Evolutionary conservation across 2,329 filamentous ascomycete species (phyloP).

Genomic region (Botrytis aclada): DNA sequence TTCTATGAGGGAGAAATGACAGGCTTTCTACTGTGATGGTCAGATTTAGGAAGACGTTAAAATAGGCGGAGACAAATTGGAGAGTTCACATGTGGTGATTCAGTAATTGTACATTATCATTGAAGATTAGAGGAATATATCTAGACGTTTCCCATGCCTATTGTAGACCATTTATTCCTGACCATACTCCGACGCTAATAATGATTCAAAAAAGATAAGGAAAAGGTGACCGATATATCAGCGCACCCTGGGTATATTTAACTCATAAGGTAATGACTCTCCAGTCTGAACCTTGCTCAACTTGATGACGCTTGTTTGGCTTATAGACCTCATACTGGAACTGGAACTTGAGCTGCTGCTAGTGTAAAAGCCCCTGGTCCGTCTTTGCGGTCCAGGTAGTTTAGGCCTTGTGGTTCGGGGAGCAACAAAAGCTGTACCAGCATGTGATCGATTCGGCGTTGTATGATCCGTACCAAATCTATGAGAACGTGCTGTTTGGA

Average conservation of each 20-base stretch:
- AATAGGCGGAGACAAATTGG: not conserved
- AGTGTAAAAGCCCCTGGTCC: conserved; percentile 29
- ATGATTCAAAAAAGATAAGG: conserved; percentile 16
- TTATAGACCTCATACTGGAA: conserved; percentile 30
- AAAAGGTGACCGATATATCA: conserved; percentile 15
- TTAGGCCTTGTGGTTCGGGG: conserved; percentile 28
- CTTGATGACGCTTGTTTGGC: conserved; percentile 35
- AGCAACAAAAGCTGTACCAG: conserved; percentile 32
- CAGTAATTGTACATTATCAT: conserved; percentile 21
- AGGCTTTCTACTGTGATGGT: not conserved
- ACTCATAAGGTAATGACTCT: conserved; percentile 32
- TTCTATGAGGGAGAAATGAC: not conserved
- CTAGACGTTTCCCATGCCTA: conserved; percentile 10
- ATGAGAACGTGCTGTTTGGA: conserved; percentile 32
- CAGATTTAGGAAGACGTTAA: not conserved
- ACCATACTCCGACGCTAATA: conserved; percentile 33
- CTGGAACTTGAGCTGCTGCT: conserved; percentile 24
- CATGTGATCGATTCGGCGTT: conserved; percentile 24
- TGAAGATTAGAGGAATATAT: conserved; percentile 15
- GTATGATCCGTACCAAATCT: conserved; percentile 21
- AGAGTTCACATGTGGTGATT: not conserved
- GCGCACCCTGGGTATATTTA: conserved; percentile 28
- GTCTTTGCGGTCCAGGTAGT: conserved; percentile 28
- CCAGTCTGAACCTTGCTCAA: conserved; percentile 30
- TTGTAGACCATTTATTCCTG: not conserved